phyloP scores from a whole-genome alignment of 441 rosid genomes.

The Adansonia rubrostipa region DNA sequence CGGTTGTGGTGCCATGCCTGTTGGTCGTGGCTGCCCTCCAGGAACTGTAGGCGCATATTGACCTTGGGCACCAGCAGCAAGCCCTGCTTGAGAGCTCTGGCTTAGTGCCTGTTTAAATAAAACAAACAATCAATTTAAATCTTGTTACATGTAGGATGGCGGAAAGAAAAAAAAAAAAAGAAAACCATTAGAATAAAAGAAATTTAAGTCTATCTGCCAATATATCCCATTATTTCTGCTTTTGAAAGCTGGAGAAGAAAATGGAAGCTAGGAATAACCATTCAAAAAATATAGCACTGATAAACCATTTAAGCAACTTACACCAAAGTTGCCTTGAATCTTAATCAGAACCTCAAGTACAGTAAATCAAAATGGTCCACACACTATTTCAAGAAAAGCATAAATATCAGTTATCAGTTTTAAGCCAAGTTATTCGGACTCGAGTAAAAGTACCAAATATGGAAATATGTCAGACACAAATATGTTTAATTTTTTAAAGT shows the following conservation, averaged over 20 bases:
- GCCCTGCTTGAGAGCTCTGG: conserved; percentile 54
- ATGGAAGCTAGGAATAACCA: background rate
- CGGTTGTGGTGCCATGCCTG: conserved; percentile 78
- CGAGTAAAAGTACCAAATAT: too few relatives aligned
- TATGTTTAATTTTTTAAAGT: too few relatives aligned
- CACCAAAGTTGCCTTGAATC: background rate
- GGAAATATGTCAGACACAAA: too few relatives aligned
- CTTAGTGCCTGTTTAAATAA: conserved; percentile 28
- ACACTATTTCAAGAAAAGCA: background rate
- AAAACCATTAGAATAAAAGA: background rate
- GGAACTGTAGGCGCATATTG: conserved; percentile 62
- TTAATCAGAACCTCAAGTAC: background rate
- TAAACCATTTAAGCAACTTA: background rate
- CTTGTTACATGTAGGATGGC: background rate
- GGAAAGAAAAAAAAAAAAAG: background rate
- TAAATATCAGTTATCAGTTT: background rate
- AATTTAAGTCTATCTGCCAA: background rate
- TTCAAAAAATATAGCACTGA: background rate
- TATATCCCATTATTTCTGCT: background rate
- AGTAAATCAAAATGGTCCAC: background rate
- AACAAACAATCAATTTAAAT: conserved; percentile 12
- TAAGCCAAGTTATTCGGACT: too few relatives aligned
- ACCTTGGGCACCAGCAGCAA: conserved; percentile 48
- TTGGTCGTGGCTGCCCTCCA: conserved; percentile 84
- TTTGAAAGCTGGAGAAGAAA: background rate